Conservation (phyloP, 805 yeast genomes). For the Candida palmyrensis region DNA sequence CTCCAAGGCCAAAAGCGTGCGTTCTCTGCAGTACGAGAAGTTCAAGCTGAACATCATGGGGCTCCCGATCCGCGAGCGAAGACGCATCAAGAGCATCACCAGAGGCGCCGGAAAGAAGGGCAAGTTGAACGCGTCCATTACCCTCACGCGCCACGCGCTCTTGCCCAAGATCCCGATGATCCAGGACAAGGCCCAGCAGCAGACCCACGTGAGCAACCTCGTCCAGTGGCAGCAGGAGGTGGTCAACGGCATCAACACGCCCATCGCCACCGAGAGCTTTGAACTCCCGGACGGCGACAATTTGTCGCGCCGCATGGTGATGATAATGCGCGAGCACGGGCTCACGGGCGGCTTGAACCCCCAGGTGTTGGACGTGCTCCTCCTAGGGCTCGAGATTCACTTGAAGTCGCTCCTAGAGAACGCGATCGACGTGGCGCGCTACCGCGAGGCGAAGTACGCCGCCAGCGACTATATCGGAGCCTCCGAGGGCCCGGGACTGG, state of each 20-base stretch:
- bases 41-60: constrained; percentile 84
- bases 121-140: constrained; percentile 61
- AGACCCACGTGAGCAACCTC: constrained; percentile 44
- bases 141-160: constrained; percentile 65
- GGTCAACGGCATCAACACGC: constrained; percentile 76
- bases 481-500: constrained; percentile 7
- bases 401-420: constrained; percentile 69
- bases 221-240: constrained; percentile 92
- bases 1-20: constrained; percentile 43
- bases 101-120: constrained; percentile 78
- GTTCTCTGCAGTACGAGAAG: constrained; percentile 69
- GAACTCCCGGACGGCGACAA: constrained; percentile 79
- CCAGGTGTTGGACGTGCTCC: constrained; percentile 71
- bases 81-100: constrained; percentile 77
- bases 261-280: constrained; percentile 68
- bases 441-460: constrained; percentile 45
- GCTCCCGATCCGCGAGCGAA: constrained; percentile 76
- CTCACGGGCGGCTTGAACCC: constrained; percentile 73
- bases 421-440: constrained; percentile 66
- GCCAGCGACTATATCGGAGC: constrained; percentile 26
- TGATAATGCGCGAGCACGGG: constrained; percentile 87
- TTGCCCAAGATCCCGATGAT: constrained; percentile 83
- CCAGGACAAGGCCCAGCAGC: constrained; percentile 43
- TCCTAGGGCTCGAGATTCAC: constrained; percentile 79
- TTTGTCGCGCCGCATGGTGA: constrained; percentile 63